Percentiles rank a stretch among this genome's conserved stretches.
phyloP scores from a whole-genome alignment of 805 yeast species.

The Schwanniomyces yamadae region DNA sequence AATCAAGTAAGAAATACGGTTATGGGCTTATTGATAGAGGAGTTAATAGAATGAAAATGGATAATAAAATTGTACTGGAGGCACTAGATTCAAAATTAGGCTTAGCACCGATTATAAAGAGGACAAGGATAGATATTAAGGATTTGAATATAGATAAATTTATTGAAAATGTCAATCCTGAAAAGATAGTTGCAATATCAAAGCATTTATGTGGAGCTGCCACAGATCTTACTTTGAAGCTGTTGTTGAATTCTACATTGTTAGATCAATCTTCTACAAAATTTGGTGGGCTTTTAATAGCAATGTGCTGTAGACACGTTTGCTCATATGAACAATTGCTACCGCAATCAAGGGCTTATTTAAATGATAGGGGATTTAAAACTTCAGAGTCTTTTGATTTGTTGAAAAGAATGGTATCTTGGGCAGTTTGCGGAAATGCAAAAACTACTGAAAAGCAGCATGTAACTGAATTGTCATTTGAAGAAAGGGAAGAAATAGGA shows the following conservation, averaged over 20 bases:
- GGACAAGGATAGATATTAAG: constrained; percentile 77
- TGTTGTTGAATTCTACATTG: constrained; percentile 46
- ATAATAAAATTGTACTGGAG: constrained; percentile 63
- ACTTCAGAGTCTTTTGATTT: constrained; percentile 40
- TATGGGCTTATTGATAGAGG: constrained; percentile 75
- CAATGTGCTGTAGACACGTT: constrained; percentile 91
- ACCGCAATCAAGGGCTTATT: constrained; percentile 42
- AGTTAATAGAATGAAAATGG: constrained; percentile 75
- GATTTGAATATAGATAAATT: constrained; percentile 59
- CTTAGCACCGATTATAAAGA: constrained; percentile 33
- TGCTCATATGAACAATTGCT: constrained; percentile 63
- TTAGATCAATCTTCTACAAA: constrained; percentile 6
- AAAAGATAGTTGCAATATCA: constrained; percentile 60
- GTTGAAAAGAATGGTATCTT: constrained; percentile 68
- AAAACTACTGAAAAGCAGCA: constrained; percentile 44
- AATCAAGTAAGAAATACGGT: constrained; percentile 22
- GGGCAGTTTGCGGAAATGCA: constrained; percentile 81
- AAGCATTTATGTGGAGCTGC: constrained; percentile 95
- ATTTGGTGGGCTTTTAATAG: constrained; percentile 66
- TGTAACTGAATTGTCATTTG: constrained; percentile 39
- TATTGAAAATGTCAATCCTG: constrained; percentile 22
- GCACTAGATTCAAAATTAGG: constrained; percentile 21
- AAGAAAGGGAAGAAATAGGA: constrained; percentile 61
- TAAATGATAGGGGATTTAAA: constrained; percentile 33
- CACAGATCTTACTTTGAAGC: constrained; percentile 77